These are phyloP conservation scores for Prillingera fragicola DNA, from an alignment of 1,284 basidiomycete species.

Conservation along the genomic window DNA sequence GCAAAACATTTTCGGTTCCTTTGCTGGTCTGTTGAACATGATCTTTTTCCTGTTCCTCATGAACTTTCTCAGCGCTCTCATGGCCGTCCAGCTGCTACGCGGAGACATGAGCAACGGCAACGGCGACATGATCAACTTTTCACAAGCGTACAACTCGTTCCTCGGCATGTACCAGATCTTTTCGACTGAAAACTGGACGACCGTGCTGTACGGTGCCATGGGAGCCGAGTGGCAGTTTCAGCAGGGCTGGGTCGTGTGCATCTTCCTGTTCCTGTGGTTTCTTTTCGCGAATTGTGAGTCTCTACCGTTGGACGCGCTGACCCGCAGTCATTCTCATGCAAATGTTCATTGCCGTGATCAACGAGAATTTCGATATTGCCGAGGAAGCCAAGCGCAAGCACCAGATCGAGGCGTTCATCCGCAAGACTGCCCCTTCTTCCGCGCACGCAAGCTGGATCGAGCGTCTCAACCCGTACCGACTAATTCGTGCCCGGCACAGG, in stretches of 20 bases:
- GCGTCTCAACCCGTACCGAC: conserved; percentile 80
- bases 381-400: conserved; percentile 83
- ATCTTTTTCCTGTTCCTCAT: conserved; percentile 83
- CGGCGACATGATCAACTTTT: conserved; percentile 65
- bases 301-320: conserved; percentile 6
- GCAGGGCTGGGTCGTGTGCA: conserved; percentile 67
- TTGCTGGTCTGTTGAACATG: conserved; percentile 91
- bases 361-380: conserved; percentile 79
- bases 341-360: conserved; percentile 96
- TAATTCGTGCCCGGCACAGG: conserved; percentile 67
- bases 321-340: conserved; percentile 81
- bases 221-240: conserved; percentile 60
- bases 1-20: conserved; percentile 81
- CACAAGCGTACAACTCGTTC: conserved; percentile 83
- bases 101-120: conserved; percentile 57
- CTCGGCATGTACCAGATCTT: conserved; percentile 83
- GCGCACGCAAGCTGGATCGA: conserved; percentile 63
- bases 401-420: conserved; percentile 62
- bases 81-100: conserved; percentile 57
- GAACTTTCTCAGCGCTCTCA: conserved; percentile 79
- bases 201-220: conserved; percentile 64
- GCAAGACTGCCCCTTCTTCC: conserved; percentile 47
- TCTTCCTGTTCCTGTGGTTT: conserved; percentile 83
- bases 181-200: conserved; percentile 93
- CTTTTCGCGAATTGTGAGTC: conserved; percentile 83